phyloP scores from a whole-genome alignment of 192 early-diverging fungal species.

The Coemansia aciculifera region DNA sequence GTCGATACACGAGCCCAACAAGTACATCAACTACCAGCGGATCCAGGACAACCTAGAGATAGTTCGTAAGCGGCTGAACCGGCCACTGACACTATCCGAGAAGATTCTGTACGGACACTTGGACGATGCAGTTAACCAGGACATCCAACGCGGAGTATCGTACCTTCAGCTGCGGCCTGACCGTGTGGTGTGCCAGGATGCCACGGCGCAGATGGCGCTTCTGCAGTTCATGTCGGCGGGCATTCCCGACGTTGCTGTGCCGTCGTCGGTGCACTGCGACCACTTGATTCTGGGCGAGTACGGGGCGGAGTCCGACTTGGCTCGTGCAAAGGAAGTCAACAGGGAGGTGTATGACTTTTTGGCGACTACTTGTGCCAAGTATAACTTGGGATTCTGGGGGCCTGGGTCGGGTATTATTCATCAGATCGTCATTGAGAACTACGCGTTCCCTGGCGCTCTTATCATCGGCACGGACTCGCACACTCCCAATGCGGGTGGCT shows the following conservation, averaged over 20 bases:
- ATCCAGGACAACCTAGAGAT: constrained; percentile 95
- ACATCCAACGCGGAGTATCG: constrained; percentile 67
- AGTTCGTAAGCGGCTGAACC: constrained; percentile 85
- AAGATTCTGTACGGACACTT: constrained; percentile 96
- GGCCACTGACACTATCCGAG: constrained; percentile 90
- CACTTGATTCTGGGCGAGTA: constrained; percentile 92
- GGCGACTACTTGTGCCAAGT: constrained; percentile 80
- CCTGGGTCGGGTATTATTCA: constrained; percentile 98
- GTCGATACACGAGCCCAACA: constrained; percentile 88
- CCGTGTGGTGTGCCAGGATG: constrained; percentile 97
- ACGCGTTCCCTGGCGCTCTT: constrained; percentile 94
- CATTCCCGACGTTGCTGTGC: constrained; percentile 92
- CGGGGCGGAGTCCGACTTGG: constrained; percentile 82
- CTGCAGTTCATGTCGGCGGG: constrained; percentile 98
- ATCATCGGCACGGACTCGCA: constrained; percentile 97
- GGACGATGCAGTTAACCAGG: constrained; percentile 60
- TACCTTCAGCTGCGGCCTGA: constrained; percentile 94
- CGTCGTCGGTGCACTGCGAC: constrained; percentile 97
- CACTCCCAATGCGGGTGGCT: constrained; percentile 82
- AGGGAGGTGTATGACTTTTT: constrained; percentile 95
- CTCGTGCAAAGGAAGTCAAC: constrained; percentile 80
- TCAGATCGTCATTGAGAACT: constrained; percentile 99
- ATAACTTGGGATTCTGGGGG: constrained; percentile 95
- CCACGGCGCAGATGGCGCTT: constrained; percentile 91
- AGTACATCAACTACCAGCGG: constrained; percentile 96